Percentiles rank a stretch among this genome's conserved stretches.
Conservation (phyloP, 1,139 yeast species). For the Hemisphaericaspora xylanilytica region DNA sequence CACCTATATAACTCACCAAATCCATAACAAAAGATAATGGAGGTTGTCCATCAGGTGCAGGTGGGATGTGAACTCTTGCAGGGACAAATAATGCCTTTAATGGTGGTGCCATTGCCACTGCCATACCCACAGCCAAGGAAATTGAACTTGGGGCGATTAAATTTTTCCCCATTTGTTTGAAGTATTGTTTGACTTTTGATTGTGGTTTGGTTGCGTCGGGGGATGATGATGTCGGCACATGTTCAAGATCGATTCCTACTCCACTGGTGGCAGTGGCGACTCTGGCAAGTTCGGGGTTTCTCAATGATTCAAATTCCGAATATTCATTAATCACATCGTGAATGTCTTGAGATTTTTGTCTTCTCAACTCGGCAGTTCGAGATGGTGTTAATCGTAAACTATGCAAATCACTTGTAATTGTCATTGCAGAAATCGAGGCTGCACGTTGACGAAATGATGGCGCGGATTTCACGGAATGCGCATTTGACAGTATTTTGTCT, state of each 20-base stretch:
- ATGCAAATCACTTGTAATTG: conserved; percentile 13
- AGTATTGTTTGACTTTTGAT: conserved; percentile 11
- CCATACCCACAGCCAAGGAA: conserved; percentile 59
- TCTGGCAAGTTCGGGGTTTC: conserved; percentile 14
- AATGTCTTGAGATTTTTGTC: conserved; percentile 50
- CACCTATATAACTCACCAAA: conserved; percentile 72
- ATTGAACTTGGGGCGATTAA: conserved; percentile 69
- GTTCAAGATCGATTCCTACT: conserved; percentile 10
- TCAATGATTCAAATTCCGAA: conserved; percentile 46
- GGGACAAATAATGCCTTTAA: conserved; percentile 72
- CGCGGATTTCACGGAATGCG: conserved; percentile 1
- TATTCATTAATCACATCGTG: conserved; percentile 60
- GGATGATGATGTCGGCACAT: conserved; percentile 8
- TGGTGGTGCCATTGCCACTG: conserved; percentile 82
- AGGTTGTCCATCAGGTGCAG: conserved; percentile 84
- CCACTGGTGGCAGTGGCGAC: conserved; percentile 12
- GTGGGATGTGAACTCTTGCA: conserved; percentile 31
- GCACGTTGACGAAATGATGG: conserved; percentile 10
- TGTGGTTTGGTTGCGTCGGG: conserved; percentile 2
- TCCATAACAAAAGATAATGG: conserved; percentile 84
- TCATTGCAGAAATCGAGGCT: conserved; percentile 8
- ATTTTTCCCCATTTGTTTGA: conserved; percentile 40
- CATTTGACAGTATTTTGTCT: conserved; percentile 5
- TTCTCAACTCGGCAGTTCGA: conserved; percentile 38
- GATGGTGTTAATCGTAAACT: conserved; percentile 18